Evolutionary conservation across 148 eudicot genomes (phyloP), one percentile per base, ranked within the genome.

Genomic region (Chenopodium formosanum): DNA sequence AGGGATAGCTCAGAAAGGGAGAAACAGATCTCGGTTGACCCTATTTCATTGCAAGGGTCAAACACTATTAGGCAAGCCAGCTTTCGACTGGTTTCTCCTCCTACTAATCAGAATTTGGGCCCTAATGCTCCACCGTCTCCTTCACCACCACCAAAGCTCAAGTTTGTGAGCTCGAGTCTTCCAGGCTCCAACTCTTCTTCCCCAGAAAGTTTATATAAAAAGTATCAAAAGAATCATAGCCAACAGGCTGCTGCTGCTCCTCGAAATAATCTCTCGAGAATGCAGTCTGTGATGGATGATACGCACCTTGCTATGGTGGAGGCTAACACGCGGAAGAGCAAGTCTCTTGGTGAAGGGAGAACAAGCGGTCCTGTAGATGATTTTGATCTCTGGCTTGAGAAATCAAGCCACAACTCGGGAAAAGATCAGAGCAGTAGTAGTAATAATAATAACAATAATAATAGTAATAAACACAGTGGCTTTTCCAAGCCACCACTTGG

Each of bases 21-120:
- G 88, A 91, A 83, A 84, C 94, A 94, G 34, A 92, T 93, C n/a
- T 91, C 91, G 0, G 90, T 94, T 4, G 98, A 94, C 70, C 98
- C 95, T 5, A 88, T 91, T 66, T 94, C 98, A 3, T 75, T 94
- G 64, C 89, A 83, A 80, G 92, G 88, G 46, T 37, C 90, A 25
- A 53, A 56, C 1, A 79, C 58, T 0, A 66, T 88, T 11, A 75
- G 86, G 74, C 86, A 84, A 60, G 86, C 84, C 1, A 83, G 88
- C 47, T 80, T 83, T 73, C 73, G 74, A 37, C 64, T 81, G 4
- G 91, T 83, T 17, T 81, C 87, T 10, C 71, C 89, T 46, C 87
- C 89, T 6, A 19, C 17, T 70, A 79, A 74, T 19, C 77, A 73
- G 14, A 52, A 14, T 17, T 40, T 82, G 23, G 73, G 81, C 12